phyloP scores from a whole-genome alignment of 2,329 filamentous ascomycete genomes.

The Tympanopsis confertula region DNA sequence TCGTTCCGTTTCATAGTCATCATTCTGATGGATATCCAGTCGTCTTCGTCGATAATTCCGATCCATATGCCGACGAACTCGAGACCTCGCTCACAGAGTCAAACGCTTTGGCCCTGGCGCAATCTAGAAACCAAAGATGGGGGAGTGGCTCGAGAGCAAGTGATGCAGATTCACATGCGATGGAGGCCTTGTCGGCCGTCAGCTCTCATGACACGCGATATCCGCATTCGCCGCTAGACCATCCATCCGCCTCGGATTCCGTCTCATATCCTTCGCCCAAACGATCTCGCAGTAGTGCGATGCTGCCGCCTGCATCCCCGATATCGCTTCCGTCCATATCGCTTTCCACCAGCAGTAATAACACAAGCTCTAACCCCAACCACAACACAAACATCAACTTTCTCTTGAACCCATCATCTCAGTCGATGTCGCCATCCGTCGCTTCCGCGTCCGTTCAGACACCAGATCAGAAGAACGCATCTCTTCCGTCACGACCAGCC shows the following conservation, averaged over 20 bases:
- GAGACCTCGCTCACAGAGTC: constrained; percentile 18
- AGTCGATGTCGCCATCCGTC: neutral
- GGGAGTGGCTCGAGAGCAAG: constrained; percentile 10
- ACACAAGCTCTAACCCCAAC: constrained; percentile 11
- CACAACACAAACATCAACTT: neutral
- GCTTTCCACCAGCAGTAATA: constrained; percentile 9
- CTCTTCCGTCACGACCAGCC: constrained; percentile 5
- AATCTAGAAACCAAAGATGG: constrained; percentile 5
- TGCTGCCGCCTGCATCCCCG: constrained; percentile 10
- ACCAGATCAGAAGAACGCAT: constrained; percentile 13
- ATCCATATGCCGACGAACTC: constrained; percentile 44
- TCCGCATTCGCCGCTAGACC: constrained; percentile 9
- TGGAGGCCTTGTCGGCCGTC: constrained; percentile 40
- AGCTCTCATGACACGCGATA: constrained; percentile 28
- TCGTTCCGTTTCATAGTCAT: neutral
- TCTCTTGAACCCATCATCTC: neutral
- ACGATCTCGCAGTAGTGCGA: constrained; percentile 15
- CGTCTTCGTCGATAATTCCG: constrained; percentile 48
- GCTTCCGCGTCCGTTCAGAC: neutral
- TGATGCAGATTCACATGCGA: constrained; percentile 29
- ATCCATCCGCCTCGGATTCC: constrained; percentile 8
- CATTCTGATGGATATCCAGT: constrained; percentile 23
- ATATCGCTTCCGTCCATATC: constrained; percentile 9
- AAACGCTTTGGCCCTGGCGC: constrained; percentile 14
- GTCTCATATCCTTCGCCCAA: constrained; percentile 11